A percentile compares a stretch with the other conserved stretches of the same genome.
These are phyloP conservation scores for Monoraphidium neglectum DNA, from an alignment of 139 green algal genomes.

Conservation along the genomic window DNA sequence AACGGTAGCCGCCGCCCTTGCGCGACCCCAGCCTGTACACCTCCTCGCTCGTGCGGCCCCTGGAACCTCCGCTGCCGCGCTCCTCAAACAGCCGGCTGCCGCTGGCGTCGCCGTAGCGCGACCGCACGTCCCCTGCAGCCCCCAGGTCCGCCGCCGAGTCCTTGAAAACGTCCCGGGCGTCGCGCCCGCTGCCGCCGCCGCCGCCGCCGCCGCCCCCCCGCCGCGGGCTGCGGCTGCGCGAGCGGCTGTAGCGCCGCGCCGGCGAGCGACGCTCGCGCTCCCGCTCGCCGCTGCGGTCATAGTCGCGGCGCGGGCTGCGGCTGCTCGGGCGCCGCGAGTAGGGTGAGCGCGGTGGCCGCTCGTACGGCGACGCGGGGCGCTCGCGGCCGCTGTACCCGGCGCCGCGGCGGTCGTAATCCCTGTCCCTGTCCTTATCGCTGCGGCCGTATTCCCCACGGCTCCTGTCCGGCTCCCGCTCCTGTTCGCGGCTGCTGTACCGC, in stretches of 20 bases:
- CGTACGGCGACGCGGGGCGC: too few relatives aligned
- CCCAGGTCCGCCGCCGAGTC: neutral
- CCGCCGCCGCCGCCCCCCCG: neutral
- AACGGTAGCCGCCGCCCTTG: conserved; percentile 6
- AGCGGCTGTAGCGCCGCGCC: conserved; percentile 9
- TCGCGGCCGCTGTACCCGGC: neutral
- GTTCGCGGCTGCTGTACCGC: neutral
- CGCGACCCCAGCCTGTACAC: conserved; percentile 25
- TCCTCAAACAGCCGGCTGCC: conserved; percentile 10
- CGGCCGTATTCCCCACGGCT: neutral
- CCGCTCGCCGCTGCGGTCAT: neutral
- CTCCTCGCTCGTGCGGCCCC: conserved; percentile 10
- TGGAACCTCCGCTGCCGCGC: neutral
- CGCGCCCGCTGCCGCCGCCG: conserved; percentile 11
- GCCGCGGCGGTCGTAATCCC: neutral
- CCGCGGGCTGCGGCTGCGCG: conserved; percentile 23
- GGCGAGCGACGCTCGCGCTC: too few relatives aligned
- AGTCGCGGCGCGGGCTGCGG: neutral
- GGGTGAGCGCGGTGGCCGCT: too few relatives aligned
- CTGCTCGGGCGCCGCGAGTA: too few relatives aligned
- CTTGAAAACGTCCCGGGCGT: conserved; percentile 32
- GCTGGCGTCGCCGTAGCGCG: conserved; percentile 27
- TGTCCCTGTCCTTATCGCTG: neutral
- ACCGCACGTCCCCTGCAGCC: conserved; percentile 3
- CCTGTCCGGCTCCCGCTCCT: neutral